Base-by-base conservation (phyloP, 208 protist species). In the Trypanosoma melophagium region DNA sequence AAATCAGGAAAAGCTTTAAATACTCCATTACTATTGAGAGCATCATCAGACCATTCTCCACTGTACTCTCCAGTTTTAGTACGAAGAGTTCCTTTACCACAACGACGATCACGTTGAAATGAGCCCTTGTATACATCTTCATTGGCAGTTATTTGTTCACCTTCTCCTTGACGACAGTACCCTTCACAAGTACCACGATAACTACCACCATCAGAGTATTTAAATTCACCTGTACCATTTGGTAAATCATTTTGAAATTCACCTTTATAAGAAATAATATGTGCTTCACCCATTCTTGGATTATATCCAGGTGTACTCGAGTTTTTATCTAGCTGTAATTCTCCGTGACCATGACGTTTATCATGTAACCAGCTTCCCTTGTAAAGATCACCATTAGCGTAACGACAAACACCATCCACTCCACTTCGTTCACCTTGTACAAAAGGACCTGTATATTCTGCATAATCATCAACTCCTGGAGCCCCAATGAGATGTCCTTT, bases 371-470 rank as follows among this genome's bases (percentile, higher is more conserved):
- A 97, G 0, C 31, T 9, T 21, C 92, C 91, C 3, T 84, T 80
- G 79, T 96, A 96, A 22, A 79, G 44, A 61, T 85, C 77, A 5
- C 87, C 89, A 75, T 95, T 85, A 5, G 45, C 65, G 75, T 92
- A 94, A n/a, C 63, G 38, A 41, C 86, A 94, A 44, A 53, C 31
- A 14, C 93, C 93, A n/a, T 74, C 57, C 25, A 35, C 16, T 5
- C 92, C 94, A 59, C 74, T 80, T 50, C 88, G 79, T 50, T 79
- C 58, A 14, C 89, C 87, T 0, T 58, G 35, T 17, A 72, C 28
- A 70, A 94, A 97, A 40, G 28, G 5, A 17, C 93, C 93, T 2
- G 56, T 75, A 77, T 96, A 96, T 22, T 83, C 77, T 9, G 49
- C 66, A 59, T 81, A 92, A 60, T 91, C 73, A 67, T 94, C 89